These are phyloP conservation scores for Stemphylium beticola DNA, from an alignment of 2,329 filamentous ascomycete species.

Conservation along the genomic window DNA sequence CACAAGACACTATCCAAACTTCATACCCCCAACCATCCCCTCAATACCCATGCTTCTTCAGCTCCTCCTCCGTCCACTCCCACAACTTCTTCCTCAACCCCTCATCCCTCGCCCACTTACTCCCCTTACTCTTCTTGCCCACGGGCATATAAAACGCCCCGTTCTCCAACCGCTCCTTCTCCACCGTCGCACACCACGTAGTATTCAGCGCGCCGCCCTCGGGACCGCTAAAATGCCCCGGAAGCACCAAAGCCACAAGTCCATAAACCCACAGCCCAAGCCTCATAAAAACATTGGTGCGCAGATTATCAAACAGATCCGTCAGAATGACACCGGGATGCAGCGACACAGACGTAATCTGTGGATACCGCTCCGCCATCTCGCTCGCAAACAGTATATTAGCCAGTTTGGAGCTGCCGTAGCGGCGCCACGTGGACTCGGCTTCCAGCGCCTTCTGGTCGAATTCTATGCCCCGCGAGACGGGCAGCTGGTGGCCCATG, in stretches of 20 bases:
- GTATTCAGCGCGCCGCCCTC: slow-evolving; percentile 50
- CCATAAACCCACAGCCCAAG: slow-evolving; percentile 35
- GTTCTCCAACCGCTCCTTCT: slow-evolving; percentile 45
- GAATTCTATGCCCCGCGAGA: slow-evolving; percentile 44
- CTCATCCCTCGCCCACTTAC: slow-evolving; percentile 32
- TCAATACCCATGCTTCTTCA: slow-evolving; percentile 42
- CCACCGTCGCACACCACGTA: slow-evolving; percentile 51
- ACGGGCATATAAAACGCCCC: slow-evolving; percentile 53
- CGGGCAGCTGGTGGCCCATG: slow-evolving; percentile 29
- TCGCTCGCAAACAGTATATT: slow-evolving; percentile 56
- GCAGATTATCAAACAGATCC: slow-evolving; percentile 46
- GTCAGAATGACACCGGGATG: slow-evolving; percentile 60
- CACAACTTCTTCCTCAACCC: slow-evolving; percentile 47
- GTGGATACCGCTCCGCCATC: slow-evolving; percentile 53
- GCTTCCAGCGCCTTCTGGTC: slow-evolving; percentile 43
- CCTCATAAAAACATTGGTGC: slow-evolving; percentile 32
- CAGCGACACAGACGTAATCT: slow-evolving; percentile 52
- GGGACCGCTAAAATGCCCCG: slow-evolving; percentile 37
- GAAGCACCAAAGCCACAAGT: slow-evolving; percentile 30
- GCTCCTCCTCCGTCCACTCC: slow-evolving; percentile 48
- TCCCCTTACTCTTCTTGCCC: slow-evolving; percentile 31
- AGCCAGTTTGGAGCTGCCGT: slow-evolving; percentile 59
- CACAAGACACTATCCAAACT: no score
- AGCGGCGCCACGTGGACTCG: slow-evolving; percentile 46
- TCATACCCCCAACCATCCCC: background rate